Evolutionary conservation across 2,329 filamentous ascomycete species (phyloP).

Genomic region (Epicoccum nigrum): DNA sequence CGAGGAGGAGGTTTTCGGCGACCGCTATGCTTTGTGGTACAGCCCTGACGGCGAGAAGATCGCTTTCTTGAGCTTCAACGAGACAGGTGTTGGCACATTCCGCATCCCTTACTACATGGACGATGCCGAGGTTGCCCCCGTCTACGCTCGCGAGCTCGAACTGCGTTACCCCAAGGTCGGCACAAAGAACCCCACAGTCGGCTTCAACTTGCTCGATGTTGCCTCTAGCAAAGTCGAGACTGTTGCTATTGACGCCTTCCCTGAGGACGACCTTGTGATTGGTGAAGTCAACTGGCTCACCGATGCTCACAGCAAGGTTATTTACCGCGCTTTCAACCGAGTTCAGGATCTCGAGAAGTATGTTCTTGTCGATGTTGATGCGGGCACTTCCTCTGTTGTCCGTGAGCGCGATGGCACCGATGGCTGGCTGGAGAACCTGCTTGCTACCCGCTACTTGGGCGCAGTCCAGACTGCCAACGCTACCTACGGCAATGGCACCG

Average conservation of each 20-base stretch:
- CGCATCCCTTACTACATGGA: slow-evolving; percentile 72
- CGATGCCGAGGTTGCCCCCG: slow-evolving; percentile 60
- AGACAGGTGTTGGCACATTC: slow-evolving; percentile 71
- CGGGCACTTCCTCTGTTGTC: slow-evolving; percentile 54
- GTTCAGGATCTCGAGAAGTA: slow-evolving; percentile 70
- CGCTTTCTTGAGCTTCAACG: slow-evolving; percentile 64
- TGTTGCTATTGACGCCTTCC: slow-evolving; percentile 63
- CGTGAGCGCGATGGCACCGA: slow-evolving; percentile 64
- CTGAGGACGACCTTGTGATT: slow-evolving; percentile 66
- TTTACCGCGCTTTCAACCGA: slow-evolving; percentile 71
- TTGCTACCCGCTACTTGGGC: slow-evolving; percentile 63
- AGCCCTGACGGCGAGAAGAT: slow-evolving; percentile 62
- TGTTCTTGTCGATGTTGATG: slow-evolving; percentile 62
- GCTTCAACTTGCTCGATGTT: slow-evolving; percentile 64
- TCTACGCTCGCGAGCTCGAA: slow-evolving; percentile 67
- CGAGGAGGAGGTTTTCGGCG: slow-evolving; percentile 63
- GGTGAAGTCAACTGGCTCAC: slow-evolving; percentile 74
- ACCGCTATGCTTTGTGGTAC: slow-evolving; percentile 61
- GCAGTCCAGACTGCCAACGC: slow-evolving; percentile 40
- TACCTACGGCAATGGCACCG: slow-evolving; percentile 46
- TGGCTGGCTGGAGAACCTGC: slow-evolving; percentile 68
- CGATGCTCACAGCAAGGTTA: slow-evolving; percentile 63
- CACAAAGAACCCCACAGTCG: slow-evolving; percentile 69
- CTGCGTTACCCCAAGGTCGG: slow-evolving; percentile 73
- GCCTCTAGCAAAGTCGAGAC: slow-evolving; percentile 53